These are phyloP conservation scores for Lodderomyces metapsilosis DNA, from an alignment of 1,139 yeast species.

Conservation along the genomic window DNA sequence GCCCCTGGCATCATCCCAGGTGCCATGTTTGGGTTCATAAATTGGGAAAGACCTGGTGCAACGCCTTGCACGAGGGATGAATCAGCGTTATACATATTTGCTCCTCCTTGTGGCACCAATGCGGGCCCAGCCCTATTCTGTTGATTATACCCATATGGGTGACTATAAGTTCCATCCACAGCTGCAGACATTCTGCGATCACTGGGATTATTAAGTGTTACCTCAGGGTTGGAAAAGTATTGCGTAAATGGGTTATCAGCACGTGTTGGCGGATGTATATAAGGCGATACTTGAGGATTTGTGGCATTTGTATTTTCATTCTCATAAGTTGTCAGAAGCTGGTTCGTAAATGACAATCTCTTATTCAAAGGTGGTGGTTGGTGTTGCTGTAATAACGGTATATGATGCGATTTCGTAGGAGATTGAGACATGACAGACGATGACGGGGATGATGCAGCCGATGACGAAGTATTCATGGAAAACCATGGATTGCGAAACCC, in stretches of 20 bases:
- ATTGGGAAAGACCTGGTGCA: constrained; percentile 9
- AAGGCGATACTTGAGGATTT: constrained; percentile 23
- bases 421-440: constrained; percentile 21
- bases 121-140: constrained; percentile 7
- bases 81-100: background rate
- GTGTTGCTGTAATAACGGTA: constrained; percentile 25
- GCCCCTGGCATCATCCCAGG: constrained; percentile 1
- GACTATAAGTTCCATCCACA: constrained; percentile 26
- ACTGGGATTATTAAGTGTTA: constrained; percentile 22
- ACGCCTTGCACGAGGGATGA: constrained; percentile 5
- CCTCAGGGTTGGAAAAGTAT: constrained; percentile 44
- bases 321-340: constrained; percentile 55
- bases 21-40: constrained; percentile 7
- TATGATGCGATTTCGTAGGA: constrained; percentile 28
- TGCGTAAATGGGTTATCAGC: constrained; percentile 50
- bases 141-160: constrained; percentile 10
- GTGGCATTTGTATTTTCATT: constrained; percentile 20
- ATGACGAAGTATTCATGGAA: constrained; percentile 20
- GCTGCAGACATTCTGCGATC: constrained; percentile 49
- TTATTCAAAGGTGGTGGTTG: constrained; percentile 29
- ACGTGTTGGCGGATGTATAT: constrained; percentile 46
- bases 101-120: constrained; percentile 9
- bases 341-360: constrained; percentile 43
- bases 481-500: constrained; percentile 51
- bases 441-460: constrained; percentile 9